Evolutionary conservation across 2,329 filamentous ascomycete species (phyloP).

Genomic region (Corinectria fuckeliana): DNA sequence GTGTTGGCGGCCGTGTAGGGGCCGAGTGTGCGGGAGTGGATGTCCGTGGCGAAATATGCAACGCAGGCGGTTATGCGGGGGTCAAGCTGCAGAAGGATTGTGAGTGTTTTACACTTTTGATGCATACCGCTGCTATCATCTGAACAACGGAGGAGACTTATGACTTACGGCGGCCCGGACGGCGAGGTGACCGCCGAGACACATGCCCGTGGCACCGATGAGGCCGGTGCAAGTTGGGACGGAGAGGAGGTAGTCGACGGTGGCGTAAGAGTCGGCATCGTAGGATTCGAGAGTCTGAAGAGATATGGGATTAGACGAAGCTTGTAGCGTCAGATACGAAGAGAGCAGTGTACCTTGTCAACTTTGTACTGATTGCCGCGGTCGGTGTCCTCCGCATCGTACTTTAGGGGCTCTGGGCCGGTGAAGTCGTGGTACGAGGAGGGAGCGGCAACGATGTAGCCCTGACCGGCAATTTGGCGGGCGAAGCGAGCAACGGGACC

Average conservation of each 20-base stretch:
- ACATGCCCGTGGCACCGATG: constrained; percentile 87
- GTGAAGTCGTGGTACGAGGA: constrained; percentile 95
- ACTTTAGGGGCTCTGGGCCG: constrained; percentile 80
- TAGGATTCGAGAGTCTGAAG: constrained; percentile 79
- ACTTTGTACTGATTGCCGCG: constrained; percentile 87
- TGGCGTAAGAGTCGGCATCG: constrained; percentile 75
- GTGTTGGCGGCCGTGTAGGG: constrained; percentile 58
- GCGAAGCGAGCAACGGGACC: constrained; percentile 90
- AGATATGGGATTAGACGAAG: background rate
- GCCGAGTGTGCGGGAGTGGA: constrained; percentile 81
- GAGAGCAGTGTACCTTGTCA: constrained; percentile 63
- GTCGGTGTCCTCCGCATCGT: constrained; percentile 88
- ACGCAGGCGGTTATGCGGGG: constrained; percentile 77
- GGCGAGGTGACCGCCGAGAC: constrained; percentile 87
- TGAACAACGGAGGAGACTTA: background rate
- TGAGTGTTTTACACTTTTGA: background rate
- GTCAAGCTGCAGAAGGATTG: constrained; percentile 62
- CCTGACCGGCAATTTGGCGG: constrained; percentile 88
- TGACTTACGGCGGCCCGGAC: constrained; percentile 61
- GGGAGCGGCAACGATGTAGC: constrained; percentile 90
- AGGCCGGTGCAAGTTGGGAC: constrained; percentile 81
- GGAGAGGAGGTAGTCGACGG: constrained; percentile 73
- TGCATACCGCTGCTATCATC: background rate
- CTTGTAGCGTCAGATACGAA: background rate
- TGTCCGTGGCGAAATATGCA: constrained; percentile 92